Percentiles rank a stretch among this genome's conserved stretches.
These are phyloP conservation scores for Bipolaris bicolor DNA, from an alignment of 2,329 filamentous ascomycete species.

Conservation along the genomic window DNA sequence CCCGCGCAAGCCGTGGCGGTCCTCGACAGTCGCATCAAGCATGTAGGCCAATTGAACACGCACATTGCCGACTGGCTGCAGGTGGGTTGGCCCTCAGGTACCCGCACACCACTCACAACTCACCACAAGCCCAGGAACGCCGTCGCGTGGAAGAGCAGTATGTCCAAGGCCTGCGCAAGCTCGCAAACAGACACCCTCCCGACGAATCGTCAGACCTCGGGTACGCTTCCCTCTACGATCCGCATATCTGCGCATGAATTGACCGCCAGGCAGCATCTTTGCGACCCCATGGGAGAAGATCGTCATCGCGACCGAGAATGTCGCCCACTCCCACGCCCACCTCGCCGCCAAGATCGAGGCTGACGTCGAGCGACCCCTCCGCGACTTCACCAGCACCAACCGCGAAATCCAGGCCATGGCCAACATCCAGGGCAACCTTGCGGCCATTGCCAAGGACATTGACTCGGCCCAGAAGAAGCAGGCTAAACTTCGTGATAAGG, in stretches of 20 bases:
- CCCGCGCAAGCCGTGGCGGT: constrained; percentile 81
- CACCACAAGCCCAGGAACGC: constrained; percentile 71
- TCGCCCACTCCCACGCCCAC: constrained; percentile 82
- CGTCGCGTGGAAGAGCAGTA: constrained; percentile 91
- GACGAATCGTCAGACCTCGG: constrained; percentile 83
- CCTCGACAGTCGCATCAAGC: constrained; percentile 84
- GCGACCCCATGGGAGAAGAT: constrained; percentile 89
- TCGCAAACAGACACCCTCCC: constrained; percentile 74
- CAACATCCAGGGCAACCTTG: constrained; percentile 80
- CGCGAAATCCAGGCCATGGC: constrained; percentile 79
- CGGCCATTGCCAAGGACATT: constrained; percentile 80
- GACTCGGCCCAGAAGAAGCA: constrained; percentile 82
- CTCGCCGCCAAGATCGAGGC: constrained; percentile 83
- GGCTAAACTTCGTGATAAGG: constrained; percentile 84
- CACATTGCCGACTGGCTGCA: constrained; percentile 97
- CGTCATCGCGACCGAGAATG: constrained; percentile 75
- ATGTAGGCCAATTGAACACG: constrained; percentile 82
- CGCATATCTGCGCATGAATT: constrained; percentile 23
- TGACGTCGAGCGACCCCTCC: constrained; percentile 84
- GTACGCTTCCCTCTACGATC: constrained; percentile 60
- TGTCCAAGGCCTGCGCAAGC: constrained; percentile 78
- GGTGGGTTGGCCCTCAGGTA: constrained; percentile 61
- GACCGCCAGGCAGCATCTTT: constrained; percentile 71
- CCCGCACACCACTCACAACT: constrained; percentile 21
- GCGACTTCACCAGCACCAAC: constrained; percentile 73